Base-by-base conservation (phyloP, 2,329 filamentous ascomycete species). In the Sclerotinia minor region DNA sequence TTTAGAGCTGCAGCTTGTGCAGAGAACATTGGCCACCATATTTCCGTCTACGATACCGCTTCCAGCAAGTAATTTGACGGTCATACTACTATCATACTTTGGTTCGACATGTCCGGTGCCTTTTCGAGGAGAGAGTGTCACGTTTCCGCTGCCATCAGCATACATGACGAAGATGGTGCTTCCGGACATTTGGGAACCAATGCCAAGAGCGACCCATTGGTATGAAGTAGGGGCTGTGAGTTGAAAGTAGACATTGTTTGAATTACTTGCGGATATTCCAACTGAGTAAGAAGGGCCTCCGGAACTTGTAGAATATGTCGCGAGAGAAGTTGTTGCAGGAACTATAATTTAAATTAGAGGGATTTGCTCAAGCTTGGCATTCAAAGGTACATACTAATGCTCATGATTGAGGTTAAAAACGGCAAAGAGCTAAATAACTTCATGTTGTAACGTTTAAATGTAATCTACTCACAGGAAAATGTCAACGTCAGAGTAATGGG, bases 91-190 rank as follows among this genome's bases (percentile, higher is more conserved):
- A 72, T 84, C 81, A 59, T 80, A 75, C 11, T 75, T 69, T 0
- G 85, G 85, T 71, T 79, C 72, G 1, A 72, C 72, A 65, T 85
- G 76, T 11, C 83, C 83, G 6, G 59, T 61, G 3, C 80, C 81
- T 24, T 79, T 71, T 35, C 85, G 78, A 8, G 83, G 82, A 5
- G 85, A 87, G 5, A 88, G 72, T 0, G 86, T 88, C 13, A 88
- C 83, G 67, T 79, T 81, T 11, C 84, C 82, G 49, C 75, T 77
- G 32, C 80, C 79, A 50, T 82, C 80, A 5, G 83, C 80, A 73
- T 88, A 88, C 44, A 87, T 80, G 38, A 88, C 77, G 74, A 88
- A 87, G 65, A 88, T 87, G 72, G 84, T 85, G 6, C 85, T 76
- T 44, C 82, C 83, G 9, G 78, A 71, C 86, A 88, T 89, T 50